Conservation (phyloP, 441 rosid species). For the Syzygium syzygioides region DNA sequence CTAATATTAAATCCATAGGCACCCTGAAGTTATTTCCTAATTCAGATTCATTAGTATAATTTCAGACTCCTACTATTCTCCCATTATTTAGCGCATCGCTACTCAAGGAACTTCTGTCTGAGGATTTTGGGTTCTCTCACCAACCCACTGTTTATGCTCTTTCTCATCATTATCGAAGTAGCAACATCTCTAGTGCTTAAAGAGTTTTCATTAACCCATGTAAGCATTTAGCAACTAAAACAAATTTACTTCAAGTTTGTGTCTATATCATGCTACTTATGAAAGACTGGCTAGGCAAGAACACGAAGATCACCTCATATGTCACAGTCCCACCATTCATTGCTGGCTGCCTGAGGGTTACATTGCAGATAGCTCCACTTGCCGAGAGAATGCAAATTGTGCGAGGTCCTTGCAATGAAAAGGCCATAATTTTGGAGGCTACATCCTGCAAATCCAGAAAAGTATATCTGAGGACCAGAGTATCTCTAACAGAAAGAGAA, state of each 20-base stretch:
- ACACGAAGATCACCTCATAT: slow-evolving; percentile 57
- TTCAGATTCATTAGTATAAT: neutral
- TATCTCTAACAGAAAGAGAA: neutral
- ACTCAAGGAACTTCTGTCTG: neutral
- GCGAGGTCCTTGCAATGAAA: slow-evolving; percentile 88
- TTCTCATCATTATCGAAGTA: neutral
- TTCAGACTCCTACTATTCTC: neutral
- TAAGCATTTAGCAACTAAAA: neutral
- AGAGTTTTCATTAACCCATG: neutral
- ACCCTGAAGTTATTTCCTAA: neutral
- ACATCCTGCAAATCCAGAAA: slow-evolving; percentile 53
- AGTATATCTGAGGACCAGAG: neutral
- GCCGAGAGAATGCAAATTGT: slow-evolving; percentile 92
- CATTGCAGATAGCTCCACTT: slow-evolving; percentile 83
- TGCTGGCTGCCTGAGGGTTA: slow-evolving; percentile 66
- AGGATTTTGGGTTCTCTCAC: neutral
- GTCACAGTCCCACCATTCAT: slow-evolving; percentile 52
- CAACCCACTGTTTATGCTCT: neutral
- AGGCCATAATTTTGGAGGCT: slow-evolving; percentile 63
- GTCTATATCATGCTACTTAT: neutral
- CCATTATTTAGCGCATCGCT: neutral
- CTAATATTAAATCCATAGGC: neutral
- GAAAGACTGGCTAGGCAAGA: neutral
- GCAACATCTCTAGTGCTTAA: neutral
- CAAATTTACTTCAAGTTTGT: neutral